These are phyloP conservation scores for Eucalyptus cloeziana DNA, from an alignment of 345 rosid species.

Conservation along the genomic window DNA sequence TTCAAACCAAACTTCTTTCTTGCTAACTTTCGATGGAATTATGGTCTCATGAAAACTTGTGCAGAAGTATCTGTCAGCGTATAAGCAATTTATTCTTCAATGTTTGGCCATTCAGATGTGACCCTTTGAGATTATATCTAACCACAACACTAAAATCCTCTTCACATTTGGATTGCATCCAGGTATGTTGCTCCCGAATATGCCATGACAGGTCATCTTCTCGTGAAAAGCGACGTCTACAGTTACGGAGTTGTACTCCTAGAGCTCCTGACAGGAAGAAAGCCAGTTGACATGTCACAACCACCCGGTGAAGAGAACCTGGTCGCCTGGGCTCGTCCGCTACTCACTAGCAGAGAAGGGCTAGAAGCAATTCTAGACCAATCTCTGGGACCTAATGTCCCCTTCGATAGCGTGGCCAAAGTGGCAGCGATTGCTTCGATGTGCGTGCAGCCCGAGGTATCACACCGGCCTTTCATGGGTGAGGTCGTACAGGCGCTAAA, in stretches of 20 bases:
- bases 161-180: not conserved
- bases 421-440: slow-evolving; percentile 74
- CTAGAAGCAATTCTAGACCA: slow-evolving; percentile 55
- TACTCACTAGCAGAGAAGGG: slow-evolving; percentile 69
- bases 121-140: not conserved
- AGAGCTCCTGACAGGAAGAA: slow-evolving; percentile 83
- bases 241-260: slow-evolving; percentile 98
- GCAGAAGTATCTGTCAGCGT: not conserved
- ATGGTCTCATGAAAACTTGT: not conserved
- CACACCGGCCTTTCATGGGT: slow-evolving; percentile 96
- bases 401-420: slow-evolving; percentile 58
- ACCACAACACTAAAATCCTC: not conserved
- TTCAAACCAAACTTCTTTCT: not conserved
- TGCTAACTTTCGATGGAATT: not conserved
- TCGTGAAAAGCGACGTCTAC: slow-evolving; percentile 96
- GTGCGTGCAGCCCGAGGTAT: slow-evolving; percentile 96
- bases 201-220: slow-evolving; percentile 98
- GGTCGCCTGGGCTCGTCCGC: slow-evolving; percentile 83
- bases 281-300: slow-evolving; percentile 89
- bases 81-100: not conserved
- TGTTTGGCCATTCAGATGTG: not conserved
- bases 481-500: slow-evolving; percentile 98
- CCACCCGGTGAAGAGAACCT: slow-evolving; percentile 89
- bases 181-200: slow-evolving; percentile 97
- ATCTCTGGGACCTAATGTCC: slow-evolving; percentile 49